phyloP scores from a whole-genome alignment of 139 green algal genomes.

The Nannochloris sp. region DNA sequence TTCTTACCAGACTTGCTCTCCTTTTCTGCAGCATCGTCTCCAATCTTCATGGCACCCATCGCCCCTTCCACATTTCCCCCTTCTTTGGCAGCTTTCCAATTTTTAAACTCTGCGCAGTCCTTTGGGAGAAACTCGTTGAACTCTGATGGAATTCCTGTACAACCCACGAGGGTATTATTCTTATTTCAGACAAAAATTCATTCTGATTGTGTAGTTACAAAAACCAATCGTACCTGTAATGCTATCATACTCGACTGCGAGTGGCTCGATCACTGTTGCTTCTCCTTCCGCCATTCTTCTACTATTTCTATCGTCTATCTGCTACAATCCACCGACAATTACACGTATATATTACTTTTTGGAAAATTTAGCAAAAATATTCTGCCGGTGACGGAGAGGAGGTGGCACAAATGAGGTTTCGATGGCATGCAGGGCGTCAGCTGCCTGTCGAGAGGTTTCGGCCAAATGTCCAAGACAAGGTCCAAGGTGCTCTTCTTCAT shows the following conservation, averaged over 20 bases:
- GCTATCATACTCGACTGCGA: slow-evolving; percentile 65
- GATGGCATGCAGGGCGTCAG: no score
- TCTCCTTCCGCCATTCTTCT: neutral
- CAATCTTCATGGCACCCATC: slow-evolving; percentile 43
- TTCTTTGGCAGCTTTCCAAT: slow-evolving; percentile 63
- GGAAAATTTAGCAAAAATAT: no score
- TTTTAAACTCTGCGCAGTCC: slow-evolving; percentile 77
- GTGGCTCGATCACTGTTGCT: slow-evolving; percentile 25
- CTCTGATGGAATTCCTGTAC: slow-evolving; percentile 51
- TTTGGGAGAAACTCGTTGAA: slow-evolving; percentile 84
- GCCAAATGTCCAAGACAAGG: no score
- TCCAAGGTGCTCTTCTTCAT: no score
- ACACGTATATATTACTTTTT: no score
- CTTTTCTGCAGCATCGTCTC: slow-evolving; percentile 27
- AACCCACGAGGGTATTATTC: neutral
- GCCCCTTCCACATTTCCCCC: slow-evolving; percentile 26
- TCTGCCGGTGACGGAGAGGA: no score
- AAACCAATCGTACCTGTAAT: slow-evolving; percentile 40
- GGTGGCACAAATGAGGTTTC: no score
- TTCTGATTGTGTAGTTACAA: neutral
- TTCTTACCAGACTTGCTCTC: slow-evolving; percentile 57
- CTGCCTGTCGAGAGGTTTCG: no score
- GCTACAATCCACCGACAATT: neutral
- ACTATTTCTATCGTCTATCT: neutral
- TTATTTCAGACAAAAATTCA: neutral